A percentile compares a stretch with the other conserved stretches of the same genome.
Evolutionary conservation across 805 yeast species (phyloP).

Genomic region (Sugiyamaella boreocaroliniensis): DNA sequence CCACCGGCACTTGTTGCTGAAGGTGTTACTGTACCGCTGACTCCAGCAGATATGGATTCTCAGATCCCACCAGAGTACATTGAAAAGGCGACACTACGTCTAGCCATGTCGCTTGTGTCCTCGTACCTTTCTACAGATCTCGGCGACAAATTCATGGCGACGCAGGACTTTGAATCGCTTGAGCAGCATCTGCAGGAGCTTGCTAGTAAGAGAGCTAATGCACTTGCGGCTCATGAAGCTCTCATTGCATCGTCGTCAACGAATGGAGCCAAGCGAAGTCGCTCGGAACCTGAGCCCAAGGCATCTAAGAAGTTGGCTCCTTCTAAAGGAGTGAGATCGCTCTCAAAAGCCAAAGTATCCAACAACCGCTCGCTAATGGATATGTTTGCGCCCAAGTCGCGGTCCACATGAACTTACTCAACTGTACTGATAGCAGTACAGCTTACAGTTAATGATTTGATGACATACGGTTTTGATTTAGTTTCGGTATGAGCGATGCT

Average conservation of each 20-base stretch:
- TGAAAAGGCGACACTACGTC: conserved; percentile 14
- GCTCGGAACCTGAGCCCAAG: conserved; percentile 3
- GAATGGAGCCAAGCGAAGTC: conserved; percentile 5
- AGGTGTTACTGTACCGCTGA: conserved; percentile 15
- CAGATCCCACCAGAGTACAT: conserved; percentile 17
- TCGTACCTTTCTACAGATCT: conserved; percentile 14
- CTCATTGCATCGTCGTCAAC: conserved; percentile 11
- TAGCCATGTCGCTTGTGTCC: conserved; percentile 15
- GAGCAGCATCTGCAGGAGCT: conserved; percentile 16
- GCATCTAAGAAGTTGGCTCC: conserved; percentile 6
- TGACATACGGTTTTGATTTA: not conserved
- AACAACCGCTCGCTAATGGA: conserved; percentile 26
- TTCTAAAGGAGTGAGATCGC: conserved; percentile 13
- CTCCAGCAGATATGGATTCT: conserved; percentile 13
- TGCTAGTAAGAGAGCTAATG: conserved; percentile 15
- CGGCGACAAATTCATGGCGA: conserved; percentile 5
- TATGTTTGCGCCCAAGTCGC: conserved; percentile 28
- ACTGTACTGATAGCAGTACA: no score
- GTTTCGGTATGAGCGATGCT: not conserved
- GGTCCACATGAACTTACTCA: not conserved
- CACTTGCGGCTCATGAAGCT: conserved; percentile 16
- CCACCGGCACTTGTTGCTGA: conserved; percentile 17
- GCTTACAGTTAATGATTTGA: not conserved
- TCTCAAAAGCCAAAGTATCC: conserved; percentile 18
- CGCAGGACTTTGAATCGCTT: conserved; percentile 20